Base-by-base conservation (phyloP, 345 rosid species). In the Theobroma cacao region DNA sequence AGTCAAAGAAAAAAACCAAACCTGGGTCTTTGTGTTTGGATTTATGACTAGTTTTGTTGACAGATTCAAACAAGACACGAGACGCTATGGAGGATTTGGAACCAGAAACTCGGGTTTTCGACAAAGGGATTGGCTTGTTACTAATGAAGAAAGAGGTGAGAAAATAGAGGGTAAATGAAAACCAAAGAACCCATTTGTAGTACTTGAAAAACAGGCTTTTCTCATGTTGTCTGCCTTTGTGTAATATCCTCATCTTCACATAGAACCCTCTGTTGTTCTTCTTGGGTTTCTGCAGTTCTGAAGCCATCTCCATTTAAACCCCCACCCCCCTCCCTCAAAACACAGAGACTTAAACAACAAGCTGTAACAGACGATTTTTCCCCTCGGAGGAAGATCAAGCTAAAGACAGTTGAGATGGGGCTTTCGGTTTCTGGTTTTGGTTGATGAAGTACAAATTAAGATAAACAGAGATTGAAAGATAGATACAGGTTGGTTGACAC, bases 131-230 rank as follows among this genome's bases (percentile, higher is more conserved):
- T 20, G 90, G 88, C 33, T 86, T 83, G 83, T 90, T 88, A 74
- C 78, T 87, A 34, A 92, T 78, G 75, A 92, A 84, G 83, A 85
- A 94, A 26, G 99, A 92, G 73, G 63, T 86, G 58, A 94, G 78
- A 81, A 96, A 92, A 77, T 96, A 96, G 3, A 94, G 90, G 69
- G 95, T 83, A 4, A 94, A 87, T 41, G 84, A 80, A 15, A 94
- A 56, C 92, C 95, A 94, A 47, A 96, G 94, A 63, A 92, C 63
- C 93, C 95, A 96, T 88, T 88, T 94, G 95, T 90, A 92, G 75
- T 88, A 86, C 76, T 75, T 91, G 62, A 81, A 88, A 68, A 79
- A 90, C 2, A 87, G 84, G 79, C 50, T 77, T 75, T 85, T 89
- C 58, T 91, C 89, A 48, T 78, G 86, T 4, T 67, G 92, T 26